Evolutionary conservation across 129 eudicot species (phyloP).

Genomic region (Flaveria ramosissima): DNA sequence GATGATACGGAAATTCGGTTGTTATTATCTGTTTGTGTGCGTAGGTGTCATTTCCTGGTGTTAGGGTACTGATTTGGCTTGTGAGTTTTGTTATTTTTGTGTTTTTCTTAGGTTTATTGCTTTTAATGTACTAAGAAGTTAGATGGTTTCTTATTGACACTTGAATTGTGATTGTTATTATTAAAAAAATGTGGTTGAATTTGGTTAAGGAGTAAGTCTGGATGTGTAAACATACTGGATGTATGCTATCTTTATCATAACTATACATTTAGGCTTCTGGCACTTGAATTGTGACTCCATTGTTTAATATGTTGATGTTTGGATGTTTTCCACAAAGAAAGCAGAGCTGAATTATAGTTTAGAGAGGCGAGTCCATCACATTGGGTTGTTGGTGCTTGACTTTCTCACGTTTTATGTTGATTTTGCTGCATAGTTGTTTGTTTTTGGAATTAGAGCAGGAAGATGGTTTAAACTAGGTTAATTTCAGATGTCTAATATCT

Average conservation of each 20-base stretch:
- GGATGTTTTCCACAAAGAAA: neutral
- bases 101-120: neutral
- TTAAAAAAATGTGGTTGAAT: too few species aligned
- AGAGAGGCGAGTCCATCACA: neutral
- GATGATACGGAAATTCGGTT: neutral
- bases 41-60: neutral
- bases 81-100: neutral
- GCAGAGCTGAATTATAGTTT: neutral
- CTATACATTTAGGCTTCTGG: neutral
- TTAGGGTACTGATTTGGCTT: neutral
- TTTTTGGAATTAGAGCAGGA: constrained; percentile 10
- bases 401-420: constrained; percentile 17
- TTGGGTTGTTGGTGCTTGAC: neutral
- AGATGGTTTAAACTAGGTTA: neutral
- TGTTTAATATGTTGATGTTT: neutral
- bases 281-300: neutral
- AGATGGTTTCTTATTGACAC: too few species aligned
- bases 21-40: neutral
- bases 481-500: constrained; percentile 4
- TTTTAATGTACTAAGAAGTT: too few species aligned
- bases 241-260: constrained; percentile 1
- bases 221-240: neutral
- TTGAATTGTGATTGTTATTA: too few species aligned
- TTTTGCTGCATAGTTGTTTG: constrained; percentile 8
- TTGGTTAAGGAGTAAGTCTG: neutral